Evolutionary conservation across 441 rosid species (phyloP), one percentile per base, ranked within the genome.

Genomic region (Populus trichocarpa): DNA sequence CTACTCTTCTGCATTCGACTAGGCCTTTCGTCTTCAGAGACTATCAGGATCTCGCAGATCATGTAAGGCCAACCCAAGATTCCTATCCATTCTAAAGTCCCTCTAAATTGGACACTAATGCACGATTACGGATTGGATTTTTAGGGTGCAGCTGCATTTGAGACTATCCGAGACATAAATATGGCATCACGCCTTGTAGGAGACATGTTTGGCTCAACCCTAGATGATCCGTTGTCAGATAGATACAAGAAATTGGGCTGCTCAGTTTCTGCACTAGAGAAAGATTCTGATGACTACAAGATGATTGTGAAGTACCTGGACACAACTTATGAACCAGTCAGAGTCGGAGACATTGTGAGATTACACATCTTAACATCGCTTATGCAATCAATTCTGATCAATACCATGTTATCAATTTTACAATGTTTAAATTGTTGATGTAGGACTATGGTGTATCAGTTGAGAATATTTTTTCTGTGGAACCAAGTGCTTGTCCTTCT

Each of bases 301-400:
- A 89, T 96, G 96, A 80, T 92, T 9, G 81, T 87, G 67, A 89
- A 87, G 61, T 96, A 92, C 78, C 64, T 89, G 28, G 88, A 90
- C 71, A 94, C 83, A 70, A 96, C 98, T 23, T 92, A 88, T 25
- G 96, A 92, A 64, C 96, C 97, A 1, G 83, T 91, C 69, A 90
- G 81, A 87, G 86, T 90, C 67, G 96, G 88, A 33, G 96, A 90
- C 42, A 82, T 88, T 16, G 98, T 93, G 83, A 79, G 87, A 25
- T 42, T 28, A 5, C 26, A 2, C 16, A 16, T 28, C 26, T 16
- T 23, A 38, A 18, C 18, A 8, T 12, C 32, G 2, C 36, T 26
- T 70, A 36, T 28, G 28, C 25, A 23, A 61, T 40, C 26, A 33
- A 28, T 73, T 35, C 42, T 50, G 36, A 10, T 77, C 14, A 5